Base-by-base conservation (phyloP, 768 basidiomycete species). In the Russula virescens region DNA sequence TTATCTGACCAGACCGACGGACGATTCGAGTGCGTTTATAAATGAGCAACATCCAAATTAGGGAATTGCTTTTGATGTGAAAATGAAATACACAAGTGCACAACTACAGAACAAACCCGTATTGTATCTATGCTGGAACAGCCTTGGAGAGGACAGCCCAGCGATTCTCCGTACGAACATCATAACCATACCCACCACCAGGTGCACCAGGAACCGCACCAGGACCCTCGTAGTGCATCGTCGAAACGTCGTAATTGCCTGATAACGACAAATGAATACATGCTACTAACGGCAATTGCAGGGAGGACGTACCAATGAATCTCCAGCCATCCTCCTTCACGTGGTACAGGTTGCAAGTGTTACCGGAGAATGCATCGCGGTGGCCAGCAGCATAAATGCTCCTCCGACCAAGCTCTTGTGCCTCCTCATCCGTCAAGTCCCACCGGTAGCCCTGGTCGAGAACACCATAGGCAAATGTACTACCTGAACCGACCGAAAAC, bases 401-500 rank as follows among this genome's bases (percentile, higher is more conserved):
- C 68, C 95, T 78, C 72, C 94, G 78, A 19, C 89, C 97, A 26
- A 98, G 85, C 70, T 98, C 97, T 72, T 93, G 89, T 2, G 97
- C 97, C 65, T 97, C 96, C 64, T 87, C 94, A 61, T 91, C 93
- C 23, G 87, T 83, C 63, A 99, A 76, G 71, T 98, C 94, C 91
- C 91, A 98, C 63, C 78, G 84, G 73, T 95, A 94, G 14, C 89
- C 94, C 75, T 97, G 95, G 75, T 98, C 97, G 52, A 97, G 81
- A 2, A 98, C 93, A 81, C 97, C 96, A 71, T 98, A 98, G n/a
- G 97, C 97, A 69, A 94, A 97, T 8, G 97, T 98, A 73, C 91
- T 93, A 70, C 97, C 97, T 4, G 96, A 98, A 31, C 97, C 97
- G 40, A 99, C 97, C 6, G 94, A 97, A 80, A 99, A 99, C n/a